Evolutionary conservation across 1,284 basidiomycete genomes (phyloP), one percentile per base, ranked within the genome.

Genomic region (Leccinum pseudoinsigne): DNA sequence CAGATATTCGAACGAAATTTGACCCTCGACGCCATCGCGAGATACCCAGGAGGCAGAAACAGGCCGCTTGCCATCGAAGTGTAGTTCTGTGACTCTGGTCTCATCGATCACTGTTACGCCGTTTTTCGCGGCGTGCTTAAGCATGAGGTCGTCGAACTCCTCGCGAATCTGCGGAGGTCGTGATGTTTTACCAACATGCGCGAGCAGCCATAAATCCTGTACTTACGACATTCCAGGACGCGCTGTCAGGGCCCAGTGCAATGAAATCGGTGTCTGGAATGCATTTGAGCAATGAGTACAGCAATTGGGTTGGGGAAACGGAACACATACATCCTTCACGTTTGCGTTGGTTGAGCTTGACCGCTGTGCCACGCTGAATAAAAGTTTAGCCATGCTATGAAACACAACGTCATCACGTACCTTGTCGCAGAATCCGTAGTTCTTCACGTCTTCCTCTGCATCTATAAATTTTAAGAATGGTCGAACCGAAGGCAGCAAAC

Each of bases 71-170:
- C 71, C 68, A 23, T 69, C 69, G 62, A 81, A 81, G 7, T 73
- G 65, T 64, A 84, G 68, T 31, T 70, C 67, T 3, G 69, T 74
- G 16, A 82, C 78, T 18, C 72, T 72, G 5, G 75, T 74, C 50
- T 79, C 77, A 63, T 83, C 78, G 60, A 76, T 74, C 6, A 82
- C 78, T 38, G 64, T 63, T 6, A 73, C 80, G 2, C 81, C 82
- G 55, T 68, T 70, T 23, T 73, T 68, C 2, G 68, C 68, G 0
- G 76, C 76, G 18, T 47, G 45, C 18, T 47, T 47, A 10, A 47
- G n/a, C 18, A 47, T 18, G 40, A n/a, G 40, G 14, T 42, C 40
- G 40, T 42, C 16, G 40, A 42, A 42, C 16, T 42, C 40, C 40
- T 16, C 16, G 16, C 40, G 40, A 42, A 42, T 42, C 16, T 42